Conservation (phyloP, 2,329 filamentous ascomycete genomes). For the Neonectria hederae region DNA sequence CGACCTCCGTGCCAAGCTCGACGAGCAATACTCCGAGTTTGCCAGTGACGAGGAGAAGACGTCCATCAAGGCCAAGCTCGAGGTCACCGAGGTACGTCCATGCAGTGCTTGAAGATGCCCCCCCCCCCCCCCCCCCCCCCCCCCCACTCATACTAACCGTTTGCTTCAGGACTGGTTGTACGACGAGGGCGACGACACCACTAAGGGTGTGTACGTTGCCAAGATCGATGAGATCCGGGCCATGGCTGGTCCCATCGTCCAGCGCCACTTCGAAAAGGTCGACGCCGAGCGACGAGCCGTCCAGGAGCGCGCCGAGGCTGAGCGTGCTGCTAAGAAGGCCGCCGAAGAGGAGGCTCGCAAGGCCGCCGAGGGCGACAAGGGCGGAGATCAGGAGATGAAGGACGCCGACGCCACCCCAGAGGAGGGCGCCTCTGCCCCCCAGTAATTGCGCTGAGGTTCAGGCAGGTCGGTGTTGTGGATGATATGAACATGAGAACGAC, state of each 20-base stretch:
- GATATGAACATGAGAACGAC: constrained; percentile 40
- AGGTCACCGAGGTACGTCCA: constrained; percentile 80
- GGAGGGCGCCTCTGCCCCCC: constrained; percentile 54
- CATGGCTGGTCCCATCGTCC: constrained; percentile 88
- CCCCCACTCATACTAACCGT: constrained; percentile 21
- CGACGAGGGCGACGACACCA: constrained; percentile 93
- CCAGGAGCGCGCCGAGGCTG: constrained; percentile 80
- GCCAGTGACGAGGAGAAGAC: constrained; percentile 92
- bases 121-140: neutral
- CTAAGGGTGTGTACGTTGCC: constrained; percentile 91
- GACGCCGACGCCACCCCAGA: constrained; percentile 67
- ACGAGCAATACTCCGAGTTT: constrained; percentile 89
- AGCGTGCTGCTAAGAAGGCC: constrained; percentile 78
- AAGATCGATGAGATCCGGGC: constrained; percentile 97
- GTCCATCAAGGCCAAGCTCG: constrained; percentile 84
- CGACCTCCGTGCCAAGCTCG: constrained; percentile 93
- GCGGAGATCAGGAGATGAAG: constrained; percentile 70
- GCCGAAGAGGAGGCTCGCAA: constrained; percentile 65
- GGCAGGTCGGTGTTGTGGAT: constrained; percentile 17
- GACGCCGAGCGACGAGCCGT: constrained; percentile 84
- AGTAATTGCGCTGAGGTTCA: constrained; percentile 42
- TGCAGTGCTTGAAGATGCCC: neutral
- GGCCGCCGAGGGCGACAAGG: constrained; percentile 62
- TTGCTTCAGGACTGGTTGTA: constrained; percentile 91
- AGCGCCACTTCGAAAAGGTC: constrained; percentile 94